Evolutionary conservation across 2,329 filamentous ascomycete species (phyloP).

Genomic region (Verticillium nonalfalfae): DNA sequence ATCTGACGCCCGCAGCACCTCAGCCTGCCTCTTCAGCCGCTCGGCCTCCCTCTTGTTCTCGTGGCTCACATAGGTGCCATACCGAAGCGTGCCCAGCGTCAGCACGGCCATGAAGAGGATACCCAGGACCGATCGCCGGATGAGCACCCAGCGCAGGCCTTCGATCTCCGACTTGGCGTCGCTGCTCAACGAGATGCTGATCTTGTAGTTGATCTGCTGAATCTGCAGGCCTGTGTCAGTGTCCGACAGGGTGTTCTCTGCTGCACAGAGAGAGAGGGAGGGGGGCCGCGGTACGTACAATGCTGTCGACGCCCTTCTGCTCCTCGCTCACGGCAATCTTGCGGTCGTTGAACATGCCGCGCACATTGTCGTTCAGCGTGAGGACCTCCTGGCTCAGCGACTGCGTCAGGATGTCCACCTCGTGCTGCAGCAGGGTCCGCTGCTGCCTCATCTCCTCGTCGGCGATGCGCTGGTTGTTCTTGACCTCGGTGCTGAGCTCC

Average conservation of each 20-base stretch:
- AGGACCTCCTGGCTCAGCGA: slow-evolving; percentile 76
- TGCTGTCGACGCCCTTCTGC: slow-evolving; percentile 76
- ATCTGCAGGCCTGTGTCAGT: slow-evolving; percentile 44
- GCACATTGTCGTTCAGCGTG: slow-evolving; percentile 82
- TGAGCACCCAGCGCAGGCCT: slow-evolving; percentile 79
- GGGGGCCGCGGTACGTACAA: slow-evolving; percentile 40
- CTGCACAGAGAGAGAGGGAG: not conserved
- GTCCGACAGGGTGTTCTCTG: too few species aligned
- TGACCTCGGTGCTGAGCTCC: slow-evolving; percentile 82
- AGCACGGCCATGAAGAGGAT: slow-evolving; percentile 60
- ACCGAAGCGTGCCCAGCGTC: slow-evolving; percentile 53
- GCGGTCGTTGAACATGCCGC: slow-evolving; percentile 92
- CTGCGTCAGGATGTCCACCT: slow-evolving; percentile 88
- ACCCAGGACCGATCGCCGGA: slow-evolving; percentile 55
- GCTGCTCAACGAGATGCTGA: slow-evolving; percentile 82
- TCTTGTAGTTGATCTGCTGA: slow-evolving; percentile 94
- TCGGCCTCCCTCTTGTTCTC: slow-evolving; percentile 41
- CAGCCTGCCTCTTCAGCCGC: slow-evolving; percentile 33
- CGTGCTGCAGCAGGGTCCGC: slow-evolving; percentile 81
- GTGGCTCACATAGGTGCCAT: slow-evolving; percentile 49
- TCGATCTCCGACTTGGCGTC: slow-evolving; percentile 92
- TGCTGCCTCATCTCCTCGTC: slow-evolving; percentile 80
- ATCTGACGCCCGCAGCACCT: slow-evolving; percentile 33
- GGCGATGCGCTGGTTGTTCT: slow-evolving; percentile 66
- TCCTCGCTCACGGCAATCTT: slow-evolving; percentile 89